Conservation (phyloP, 345 rosid species). For the Durio zibethinus region DNA sequence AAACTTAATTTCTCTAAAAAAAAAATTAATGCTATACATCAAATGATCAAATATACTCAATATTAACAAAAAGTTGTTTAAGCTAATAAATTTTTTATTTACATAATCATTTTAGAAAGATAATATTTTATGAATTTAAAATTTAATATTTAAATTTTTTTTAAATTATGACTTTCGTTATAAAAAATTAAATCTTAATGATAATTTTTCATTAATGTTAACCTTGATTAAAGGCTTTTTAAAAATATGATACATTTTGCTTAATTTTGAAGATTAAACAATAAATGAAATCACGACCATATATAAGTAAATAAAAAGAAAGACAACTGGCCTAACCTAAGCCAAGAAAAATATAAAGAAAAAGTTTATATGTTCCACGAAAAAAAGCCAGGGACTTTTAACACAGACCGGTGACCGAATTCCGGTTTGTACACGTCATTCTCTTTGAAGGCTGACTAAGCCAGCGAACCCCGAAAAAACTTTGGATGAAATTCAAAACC, state of each 20-base stretch:
- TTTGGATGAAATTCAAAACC: background rate
- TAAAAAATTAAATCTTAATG: too few relatives aligned
- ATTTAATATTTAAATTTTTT: too few relatives aligned
- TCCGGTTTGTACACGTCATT: background rate
- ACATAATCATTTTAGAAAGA: too few relatives aligned
- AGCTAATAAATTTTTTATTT: too few relatives aligned
- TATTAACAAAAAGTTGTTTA: too few relatives aligned
- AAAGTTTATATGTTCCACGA: background rate
- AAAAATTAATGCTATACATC: too few relatives aligned
- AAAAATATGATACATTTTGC: too few relatives aligned
- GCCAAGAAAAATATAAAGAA: background rate
- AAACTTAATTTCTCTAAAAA: too few relatives aligned
- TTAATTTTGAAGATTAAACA: background rate
- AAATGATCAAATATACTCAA: too few relatives aligned
- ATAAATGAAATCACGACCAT: background rate
- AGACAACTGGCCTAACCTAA: background rate
- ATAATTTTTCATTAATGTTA: too few relatives aligned
- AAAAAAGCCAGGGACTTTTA: background rate
- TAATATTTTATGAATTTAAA: too few relatives aligned
- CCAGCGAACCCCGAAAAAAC: background rate
- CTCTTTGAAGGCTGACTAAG: background rate
- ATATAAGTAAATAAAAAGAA: background rate
- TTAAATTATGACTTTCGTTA: too few relatives aligned
- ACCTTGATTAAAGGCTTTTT: background rate
- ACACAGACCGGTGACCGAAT: background rate